These are phyloP conservation scores for Rhazya stricta DNA, from an alignment of 257 asterid species.

Conservation along the genomic window DNA sequence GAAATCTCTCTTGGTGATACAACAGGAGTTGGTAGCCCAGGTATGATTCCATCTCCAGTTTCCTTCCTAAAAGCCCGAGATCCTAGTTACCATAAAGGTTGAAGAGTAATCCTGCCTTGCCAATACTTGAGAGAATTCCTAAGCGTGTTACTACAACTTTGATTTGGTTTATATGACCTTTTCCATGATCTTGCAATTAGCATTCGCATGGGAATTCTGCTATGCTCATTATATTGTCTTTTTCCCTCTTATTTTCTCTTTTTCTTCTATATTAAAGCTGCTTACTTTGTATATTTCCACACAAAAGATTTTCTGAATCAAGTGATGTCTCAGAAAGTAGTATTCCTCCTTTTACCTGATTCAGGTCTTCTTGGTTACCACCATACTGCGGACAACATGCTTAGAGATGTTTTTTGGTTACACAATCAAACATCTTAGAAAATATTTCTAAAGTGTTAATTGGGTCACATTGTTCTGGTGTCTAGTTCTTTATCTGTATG, in stretches of 20 bases:
- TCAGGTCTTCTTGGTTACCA: neutral
- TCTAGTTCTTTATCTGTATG: neutral
- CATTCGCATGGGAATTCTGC: neutral
- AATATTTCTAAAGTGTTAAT: neutral
- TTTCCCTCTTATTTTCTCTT: neutral
- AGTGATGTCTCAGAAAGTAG: neutral
- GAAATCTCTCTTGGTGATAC: constrained; percentile 95
- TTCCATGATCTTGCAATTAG: neutral
- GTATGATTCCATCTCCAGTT: constrained; percentile 27
- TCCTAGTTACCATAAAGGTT: neutral
- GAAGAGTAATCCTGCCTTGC: neutral
- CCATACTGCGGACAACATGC: neutral
- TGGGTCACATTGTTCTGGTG: neutral
- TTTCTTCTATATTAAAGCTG: too few species aligned
- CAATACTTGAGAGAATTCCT: neutral
- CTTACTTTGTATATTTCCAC: neutral
- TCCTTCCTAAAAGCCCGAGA: neutral
- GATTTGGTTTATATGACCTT: neutral
- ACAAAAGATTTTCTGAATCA: neutral
- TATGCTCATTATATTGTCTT: neutral
- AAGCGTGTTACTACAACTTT: neutral
- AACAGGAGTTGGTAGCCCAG: constrained; percentile 86
- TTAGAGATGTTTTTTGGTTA: neutral
- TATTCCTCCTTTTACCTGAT: neutral
- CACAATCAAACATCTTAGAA: neutral